Base-by-base conservation (phyloP, 176 grass and related monocot genomes). In the Eragrostis nindensis region DNA sequence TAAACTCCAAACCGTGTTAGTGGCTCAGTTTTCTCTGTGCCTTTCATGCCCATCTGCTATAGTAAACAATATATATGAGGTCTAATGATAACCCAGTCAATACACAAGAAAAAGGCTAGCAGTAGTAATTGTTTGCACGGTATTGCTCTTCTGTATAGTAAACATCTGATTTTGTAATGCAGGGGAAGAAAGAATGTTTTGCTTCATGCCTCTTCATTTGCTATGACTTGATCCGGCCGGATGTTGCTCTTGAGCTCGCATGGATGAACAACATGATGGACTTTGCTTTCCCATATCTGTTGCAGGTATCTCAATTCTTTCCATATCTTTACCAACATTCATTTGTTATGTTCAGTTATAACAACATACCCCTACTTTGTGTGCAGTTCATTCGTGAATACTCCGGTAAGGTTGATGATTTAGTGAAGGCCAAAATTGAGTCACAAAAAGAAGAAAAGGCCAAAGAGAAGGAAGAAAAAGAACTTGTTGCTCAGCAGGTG, bases 111-210 rank as follows among this genome's bases (percentile, higher is more conserved):
- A 69, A 45, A 75, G 12, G 22, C 70, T 49, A 41, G 61, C 29
- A 64, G 14, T 64, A 64, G 17, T n/a, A 18, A 11, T 76, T 84
- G 27, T 36, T 29, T 77, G 14, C 14, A 7, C 32, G 15, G 26
- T 45, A 32, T 65, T 71, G 38, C 66, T 67, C 67, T 70, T 84
- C 62, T 88, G 53, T 71, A 32, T 50, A 54, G 3, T 79, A 38
- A 71, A 56, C 21, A 38, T 88, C n/a, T 73, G 25, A 26, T 79
- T 61, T 6, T 87, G 53, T 74, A 61, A 87, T 87, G 56, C 90
- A 99, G 97, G 93, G 93, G 27, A 99, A 99, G 97, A 99, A 96
- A 83, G 97, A 99, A 78, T 99, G 97, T 24, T 99, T 99, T 87
- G 93, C 97, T 73, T 91, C 97, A 39, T 96, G 93, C 84, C 97